Conservation (phyloP, 805 yeast species). For the Candida nemodendra region DNA sequence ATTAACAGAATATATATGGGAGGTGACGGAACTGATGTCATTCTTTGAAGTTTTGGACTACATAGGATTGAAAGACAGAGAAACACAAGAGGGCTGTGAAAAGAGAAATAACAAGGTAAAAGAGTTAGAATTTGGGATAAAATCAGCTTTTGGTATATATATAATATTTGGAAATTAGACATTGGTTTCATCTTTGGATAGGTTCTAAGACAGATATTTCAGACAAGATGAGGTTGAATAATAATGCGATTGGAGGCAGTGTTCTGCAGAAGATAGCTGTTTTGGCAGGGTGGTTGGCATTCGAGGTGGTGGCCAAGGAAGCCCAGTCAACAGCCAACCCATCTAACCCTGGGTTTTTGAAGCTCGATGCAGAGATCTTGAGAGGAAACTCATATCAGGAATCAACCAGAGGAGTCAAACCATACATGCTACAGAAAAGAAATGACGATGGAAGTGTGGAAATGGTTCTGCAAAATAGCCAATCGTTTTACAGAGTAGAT, state of each 20-base stretch:
- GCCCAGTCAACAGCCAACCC: neutral
- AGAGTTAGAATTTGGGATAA: too few species aligned
- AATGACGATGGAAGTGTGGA: slow-evolving; percentile 27
- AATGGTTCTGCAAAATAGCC: slow-evolving; percentile 37
- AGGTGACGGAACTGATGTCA: too few species aligned
- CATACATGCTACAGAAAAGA: slow-evolving; percentile 25
- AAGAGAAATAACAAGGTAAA: too few species aligned
- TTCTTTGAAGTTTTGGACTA: too few species aligned
- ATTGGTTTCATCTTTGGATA: too few species aligned
- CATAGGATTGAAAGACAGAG: too few species aligned
- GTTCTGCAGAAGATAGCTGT: neutral
- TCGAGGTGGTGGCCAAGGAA: neutral
- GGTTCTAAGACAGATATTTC: too few species aligned
- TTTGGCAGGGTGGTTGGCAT: neutral
- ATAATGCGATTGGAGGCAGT: neutral
- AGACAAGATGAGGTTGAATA: neutral
- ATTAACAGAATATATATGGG: too few species aligned
- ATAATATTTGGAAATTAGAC: too few species aligned
- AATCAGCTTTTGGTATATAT: too few species aligned
- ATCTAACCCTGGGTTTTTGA: slow-evolving; percentile 14
- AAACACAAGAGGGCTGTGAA: too few species aligned
- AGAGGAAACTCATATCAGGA: slow-evolving; percentile 18
- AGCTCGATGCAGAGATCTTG: slow-evolving; percentile 20
- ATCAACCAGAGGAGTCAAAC: slow-evolving; percentile 14
- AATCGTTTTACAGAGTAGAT: slow-evolving; percentile 44